These are phyloP conservation scores for Triglochin maritima DNA, from an alignment of 106 monocot species.

Conservation along the genomic window DNA sequence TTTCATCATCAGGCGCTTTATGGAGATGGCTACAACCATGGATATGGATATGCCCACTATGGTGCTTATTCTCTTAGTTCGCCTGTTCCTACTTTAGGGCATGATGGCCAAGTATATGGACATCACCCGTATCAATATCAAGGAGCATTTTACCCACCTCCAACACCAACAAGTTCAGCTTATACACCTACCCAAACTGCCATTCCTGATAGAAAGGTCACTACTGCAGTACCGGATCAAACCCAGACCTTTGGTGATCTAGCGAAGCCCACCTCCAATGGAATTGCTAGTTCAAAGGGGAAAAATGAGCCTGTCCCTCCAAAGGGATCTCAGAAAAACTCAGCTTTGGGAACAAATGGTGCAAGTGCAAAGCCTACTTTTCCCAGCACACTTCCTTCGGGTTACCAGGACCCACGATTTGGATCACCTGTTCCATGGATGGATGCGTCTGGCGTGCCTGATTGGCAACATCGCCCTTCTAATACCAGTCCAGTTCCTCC, in stretches of 20 bases:
- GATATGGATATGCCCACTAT: constrained; percentile 68
- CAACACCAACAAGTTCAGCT: constrained; percentile 18
- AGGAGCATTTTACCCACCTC: constrained; percentile 43
- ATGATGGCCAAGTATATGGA: constrained; percentile 72
- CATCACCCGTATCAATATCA: constrained; percentile 73
- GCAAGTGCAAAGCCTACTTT: constrained; percentile 21
- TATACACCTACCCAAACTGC: constrained; percentile 23
- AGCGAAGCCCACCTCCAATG: constrained; percentile 30
- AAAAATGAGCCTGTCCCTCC: constrained; percentile 7
- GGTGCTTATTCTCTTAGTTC: constrained; percentile 62
- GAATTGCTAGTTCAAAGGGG: constrained; percentile 20
- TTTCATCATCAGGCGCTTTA: constrained; percentile 47
- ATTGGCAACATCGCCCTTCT: constrained; percentile 28
- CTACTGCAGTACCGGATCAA: constrained; percentile 24
- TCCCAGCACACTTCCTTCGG: constrained; percentile 29
- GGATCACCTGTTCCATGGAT: constrained; percentile 47
- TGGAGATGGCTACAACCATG: constrained; percentile 74
- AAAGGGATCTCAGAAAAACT: constrained; percentile 31
- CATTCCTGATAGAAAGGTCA: constrained; percentile 15
- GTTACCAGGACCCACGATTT: constrained; percentile 31
- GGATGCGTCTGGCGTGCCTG: constrained; percentile 24
- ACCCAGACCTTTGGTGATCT: constrained; percentile 24
- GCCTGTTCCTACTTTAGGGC: constrained; percentile 53
- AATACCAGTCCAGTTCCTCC: constrained; percentile 13
- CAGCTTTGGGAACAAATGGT: constrained; percentile 16